phyloP scores from a whole-genome alignment of 345 rosid species.

The Odontarrhena argentea region DNA sequence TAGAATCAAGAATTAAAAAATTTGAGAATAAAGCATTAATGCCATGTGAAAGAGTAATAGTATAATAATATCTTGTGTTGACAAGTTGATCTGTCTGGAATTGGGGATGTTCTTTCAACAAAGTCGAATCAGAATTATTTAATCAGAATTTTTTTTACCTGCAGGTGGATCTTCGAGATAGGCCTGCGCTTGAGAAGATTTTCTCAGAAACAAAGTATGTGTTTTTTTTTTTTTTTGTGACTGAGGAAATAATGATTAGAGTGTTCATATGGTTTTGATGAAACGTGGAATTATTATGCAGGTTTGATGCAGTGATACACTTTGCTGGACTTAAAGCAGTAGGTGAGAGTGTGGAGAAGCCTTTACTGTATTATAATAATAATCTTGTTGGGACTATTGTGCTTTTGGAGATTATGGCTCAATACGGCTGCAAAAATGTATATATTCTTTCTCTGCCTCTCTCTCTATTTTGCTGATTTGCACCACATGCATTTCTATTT shows the following conservation, averaged over 20 bases:
- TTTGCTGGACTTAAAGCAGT: constrained; percentile 99
- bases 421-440: constrained; percentile 88
- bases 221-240: neutral
- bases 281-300: constrained; percentile 39
- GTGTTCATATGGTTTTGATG: constrained; percentile 24
- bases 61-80: constrained; percentile 26
- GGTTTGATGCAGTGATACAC: constrained; percentile 96
- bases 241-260: constrained; percentile 14
- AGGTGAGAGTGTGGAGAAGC: constrained; percentile 92
- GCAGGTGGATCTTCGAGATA: constrained; percentile 90
- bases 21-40: constrained; percentile 14
- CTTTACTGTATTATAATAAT: constrained; percentile 77
- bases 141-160: constrained; percentile 21
- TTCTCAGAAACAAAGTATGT: constrained; percentile 68
- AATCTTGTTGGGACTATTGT: constrained; percentile 79
- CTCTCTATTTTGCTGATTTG: neutral
- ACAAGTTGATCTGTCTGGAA: constrained; percentile 32
- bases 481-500: constrained; percentile 15
- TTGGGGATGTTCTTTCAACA: constrained; percentile 23
- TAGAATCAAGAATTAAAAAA: constrained; percentile 4
- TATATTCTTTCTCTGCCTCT: neutral
- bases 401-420: constrained; percentile 85
- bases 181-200: constrained; percentile 70
- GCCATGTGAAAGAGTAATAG: constrained; percentile 35
- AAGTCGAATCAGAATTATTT: constrained; percentile 6